Base-by-base conservation (phyloP, 192 early-diverging fungal genomes). In the Coemansia sp. region DNA sequence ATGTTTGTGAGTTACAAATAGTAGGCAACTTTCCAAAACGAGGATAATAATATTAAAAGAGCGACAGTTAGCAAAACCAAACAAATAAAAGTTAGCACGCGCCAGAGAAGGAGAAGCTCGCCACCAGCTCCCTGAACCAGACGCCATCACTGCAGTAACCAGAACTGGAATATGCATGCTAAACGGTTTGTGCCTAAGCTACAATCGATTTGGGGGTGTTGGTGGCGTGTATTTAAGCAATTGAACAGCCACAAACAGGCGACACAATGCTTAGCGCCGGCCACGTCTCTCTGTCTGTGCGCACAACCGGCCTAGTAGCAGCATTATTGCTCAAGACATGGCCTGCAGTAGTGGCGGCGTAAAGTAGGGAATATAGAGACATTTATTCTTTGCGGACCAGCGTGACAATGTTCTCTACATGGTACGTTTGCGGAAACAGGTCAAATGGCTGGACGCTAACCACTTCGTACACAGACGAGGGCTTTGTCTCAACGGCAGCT, bases 381-480 rank as follows among this genome's bases (percentile, higher is more conserved):
- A 16, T 16, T 42, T 72, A 80, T 43, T 61, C 52, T 38, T 75
- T 61, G 39, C 90, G 85, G 4, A 89, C 87, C 35, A 92, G 70
- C 3, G 86, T 87, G 43, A 87, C 81, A 59, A 92, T 88, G 63
- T 84, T 88, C 66, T 92, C 91, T 21, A 87, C 85, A n/a, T 88
- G 85, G 49, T 77, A 78, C 21, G 91, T 89, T 69, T 92, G 91
- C 19, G 91, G 91, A 60, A 92, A 92, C 66, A 92, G 84, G 67
- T 92, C 91, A 53, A 92, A 90, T 8, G 89, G 89, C 69, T 87
- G 86, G 33, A 92, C 76, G 50, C 75, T 72, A 26, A 78, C 77
- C 0, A 92, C 82, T 35, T 77, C 74, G 66, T 92, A 92, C 47
- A 85, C 86, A 3, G 84, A 67, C 10, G 78, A 46, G 3, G 83